Base-by-base conservation (phyloP, 2,329 filamentous ascomycete species). In the Septoria linicola region DNA sequence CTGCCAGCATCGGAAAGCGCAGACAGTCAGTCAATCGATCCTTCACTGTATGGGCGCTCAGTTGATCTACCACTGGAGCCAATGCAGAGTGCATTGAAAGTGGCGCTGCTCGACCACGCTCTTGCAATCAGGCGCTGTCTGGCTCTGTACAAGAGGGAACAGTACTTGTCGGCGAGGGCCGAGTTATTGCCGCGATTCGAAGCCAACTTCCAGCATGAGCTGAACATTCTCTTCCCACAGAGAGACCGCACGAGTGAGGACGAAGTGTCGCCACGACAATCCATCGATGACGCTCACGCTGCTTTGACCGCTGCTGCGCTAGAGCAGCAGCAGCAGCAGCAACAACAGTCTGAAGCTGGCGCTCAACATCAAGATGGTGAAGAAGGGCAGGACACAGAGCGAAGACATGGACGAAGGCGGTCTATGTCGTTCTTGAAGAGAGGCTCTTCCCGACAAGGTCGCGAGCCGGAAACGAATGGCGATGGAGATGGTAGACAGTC, bases 31-130 rank as follows among this genome's bases (percentile, higher is more conserved):
- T 71, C 70, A 1, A 52, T 59, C 21, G 58, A 63, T 7, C 60
- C 62, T 34, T 54, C 57, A 8, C 36, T 55, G 16, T 53, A 59
- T 36, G 59, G 51, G n/a, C 41, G 54, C 16, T 55, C 55, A 4
- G 52, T 76, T 27, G 70, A 73, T 17, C 75, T 76, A 0, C 67
- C 68, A 25, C 63, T 74, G 20, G 76, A 79, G 58, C 73, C 75
- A 1, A 78, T 90, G 62, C 85, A 95, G 59, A 88, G 81, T 41
- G 88, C 90, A 1, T 83, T 97, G 59, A 87, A 86, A 64, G 87
- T 91, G 68, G 88, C 89, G 0, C 78, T 97, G 23, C 80, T 95
- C 35, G 93, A 97, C 64, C 91, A 97, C 69, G 89, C 89, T 2
- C 80, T 95, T 53, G 85, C 89, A 69, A 83, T 97, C 62, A 90